Conservation (phyloP, 495 filamentous ascomycete genomes). For the Podospora conica region DNA sequence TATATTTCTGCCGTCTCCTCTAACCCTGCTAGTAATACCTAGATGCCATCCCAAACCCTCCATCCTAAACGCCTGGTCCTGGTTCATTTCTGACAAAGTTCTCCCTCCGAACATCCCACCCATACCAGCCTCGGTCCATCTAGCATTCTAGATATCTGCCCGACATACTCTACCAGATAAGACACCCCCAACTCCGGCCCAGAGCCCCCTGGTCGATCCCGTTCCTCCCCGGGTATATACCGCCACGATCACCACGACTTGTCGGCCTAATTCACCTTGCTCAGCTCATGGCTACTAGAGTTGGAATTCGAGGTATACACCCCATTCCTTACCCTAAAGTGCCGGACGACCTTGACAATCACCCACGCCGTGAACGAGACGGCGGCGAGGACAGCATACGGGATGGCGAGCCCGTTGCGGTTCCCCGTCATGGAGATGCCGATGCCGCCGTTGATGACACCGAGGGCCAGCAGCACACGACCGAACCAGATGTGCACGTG, state of each 20-base stretch:
- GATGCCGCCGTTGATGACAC: slow-evolving; percentile 64
- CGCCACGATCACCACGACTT: too few relatives aligned
- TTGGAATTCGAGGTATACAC: neutral
- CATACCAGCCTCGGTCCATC: too few relatives aligned
- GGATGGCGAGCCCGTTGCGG: slow-evolving; percentile 43
- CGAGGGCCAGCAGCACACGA: slow-evolving; percentile 54
- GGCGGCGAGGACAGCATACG: slow-evolving; percentile 55
- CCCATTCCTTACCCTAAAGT: neutral
- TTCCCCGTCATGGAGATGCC: slow-evolving; percentile 51
- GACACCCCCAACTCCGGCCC: neutral
- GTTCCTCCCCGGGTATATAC: neutral
- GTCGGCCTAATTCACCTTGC: too few relatives aligned
- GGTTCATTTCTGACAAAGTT: too few relatives aligned
- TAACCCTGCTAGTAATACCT: neutral
- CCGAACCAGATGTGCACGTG: slow-evolving; percentile 67
- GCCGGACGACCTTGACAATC: slow-evolving; percentile 13
- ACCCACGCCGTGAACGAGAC: slow-evolving; percentile 44
- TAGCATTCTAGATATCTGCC: neutral
- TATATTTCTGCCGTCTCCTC: neutral
- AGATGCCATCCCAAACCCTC: neutral
- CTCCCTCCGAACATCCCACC: too few relatives aligned
- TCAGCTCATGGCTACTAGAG: neutral
- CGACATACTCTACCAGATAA: neutral
- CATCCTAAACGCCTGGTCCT: neutral
- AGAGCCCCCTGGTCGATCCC: neutral